Base-by-base conservation (phyloP, 2,329 filamentous ascomycete species). In the Phoma sp. region DNA sequence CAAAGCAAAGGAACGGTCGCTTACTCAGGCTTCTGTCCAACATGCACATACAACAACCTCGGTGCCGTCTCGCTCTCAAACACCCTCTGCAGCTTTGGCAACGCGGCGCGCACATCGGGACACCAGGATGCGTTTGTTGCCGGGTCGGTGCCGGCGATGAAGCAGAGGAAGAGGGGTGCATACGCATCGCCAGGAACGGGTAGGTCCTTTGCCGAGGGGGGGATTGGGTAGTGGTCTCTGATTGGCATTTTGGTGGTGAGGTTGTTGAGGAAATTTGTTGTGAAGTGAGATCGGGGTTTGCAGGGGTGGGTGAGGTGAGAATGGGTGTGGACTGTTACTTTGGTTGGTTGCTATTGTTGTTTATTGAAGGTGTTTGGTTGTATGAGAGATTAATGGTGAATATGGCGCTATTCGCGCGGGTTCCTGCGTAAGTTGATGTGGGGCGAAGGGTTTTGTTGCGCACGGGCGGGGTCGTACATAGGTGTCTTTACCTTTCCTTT, bases 61-160 rank as follows among this genome's bases (percentile, higher is more conserved):
- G 22, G 7, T 2, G n/a, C 24, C 2, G 2, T 11, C 10, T 5
- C 32, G 5, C 37, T 9, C 10, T 37, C 30, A 32, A 60, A 60
- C 4, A 30, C 35, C 10, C 36, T 47, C 24, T 49, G 9, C 13
- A 55, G 46, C 0, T 29, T 14, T 9, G 58, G 58, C 38, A 60
- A 13, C 41, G 58, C 47, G 7, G 58, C 58, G 4, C 55, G 52
- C 13, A 60, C 58, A 39, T 60, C 58, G 10, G 58, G 55, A 48
- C 58, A 60, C 58, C 58, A 60, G 4, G 58, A 30, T 27, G 50
- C 40, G 7, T 53, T 37, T 4, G 54, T 60, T 14, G 39, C 41
- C 0, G 58, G 47, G n/a, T 54, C 51, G 9, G 35, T 47, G 6
- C 47, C 48, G 10, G 58, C 42, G 22, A 60, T 52, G 48, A 60